A percentile compares a stretch with the other conserved stretches of the same genome.
Conservation (phyloP, 1,284 basidiomycete genomes). For the Sanghuangporus weigelae region DNA sequence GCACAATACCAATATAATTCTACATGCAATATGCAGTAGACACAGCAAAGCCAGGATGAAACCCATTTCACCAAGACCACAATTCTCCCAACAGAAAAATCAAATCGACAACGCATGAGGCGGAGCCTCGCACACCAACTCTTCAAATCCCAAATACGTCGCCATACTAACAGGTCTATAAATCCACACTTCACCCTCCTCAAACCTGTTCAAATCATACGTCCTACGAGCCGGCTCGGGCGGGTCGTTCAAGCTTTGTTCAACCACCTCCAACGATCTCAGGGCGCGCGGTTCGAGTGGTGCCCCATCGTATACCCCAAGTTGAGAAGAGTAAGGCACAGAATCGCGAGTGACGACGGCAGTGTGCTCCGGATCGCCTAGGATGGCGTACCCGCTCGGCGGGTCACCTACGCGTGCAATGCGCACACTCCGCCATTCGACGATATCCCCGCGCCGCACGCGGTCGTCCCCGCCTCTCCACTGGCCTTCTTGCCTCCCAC, state of each 20-base stretch:
- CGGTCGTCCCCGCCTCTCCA: slow-evolving; percentile 52
- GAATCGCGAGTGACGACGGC: slow-evolving; percentile 31
- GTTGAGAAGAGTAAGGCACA: slow-evolving; percentile 19
- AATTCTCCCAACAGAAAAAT: neutral
- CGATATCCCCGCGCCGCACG: slow-evolving; percentile 49
- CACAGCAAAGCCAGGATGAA: neutral
- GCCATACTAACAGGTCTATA: slow-evolving; percentile 34
- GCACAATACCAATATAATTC: too few relatives aligned
- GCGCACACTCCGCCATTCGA: slow-evolving; percentile 44
- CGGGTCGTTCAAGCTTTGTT: slow-evolving; percentile 29
- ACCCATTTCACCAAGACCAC: neutral
- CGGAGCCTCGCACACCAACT: slow-evolving; percentile 19
- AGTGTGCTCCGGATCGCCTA: slow-evolving; percentile 37
- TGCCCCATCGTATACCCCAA: slow-evolving; percentile 21
- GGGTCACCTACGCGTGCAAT: slow-evolving; percentile 25
- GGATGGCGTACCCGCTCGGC: slow-evolving; percentile 18
- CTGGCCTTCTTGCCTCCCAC: slow-evolving; percentile 34
- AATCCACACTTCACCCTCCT: slow-evolving; percentile 36
- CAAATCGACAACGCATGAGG: neutral
- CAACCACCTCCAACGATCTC: slow-evolving; percentile 31
- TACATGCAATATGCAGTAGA: neutral
- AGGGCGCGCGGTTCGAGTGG: slow-evolving; percentile 20
- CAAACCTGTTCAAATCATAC: slow-evolving; percentile 30
- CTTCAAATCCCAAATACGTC: slow-evolving; percentile 28
- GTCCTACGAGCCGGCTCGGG: slow-evolving; percentile 23